Evolutionary conservation across 352 stramenopile species (phyloP), one percentile per base, ranked within the genome.

Genomic region (Pythium sukuiense): DNA sequence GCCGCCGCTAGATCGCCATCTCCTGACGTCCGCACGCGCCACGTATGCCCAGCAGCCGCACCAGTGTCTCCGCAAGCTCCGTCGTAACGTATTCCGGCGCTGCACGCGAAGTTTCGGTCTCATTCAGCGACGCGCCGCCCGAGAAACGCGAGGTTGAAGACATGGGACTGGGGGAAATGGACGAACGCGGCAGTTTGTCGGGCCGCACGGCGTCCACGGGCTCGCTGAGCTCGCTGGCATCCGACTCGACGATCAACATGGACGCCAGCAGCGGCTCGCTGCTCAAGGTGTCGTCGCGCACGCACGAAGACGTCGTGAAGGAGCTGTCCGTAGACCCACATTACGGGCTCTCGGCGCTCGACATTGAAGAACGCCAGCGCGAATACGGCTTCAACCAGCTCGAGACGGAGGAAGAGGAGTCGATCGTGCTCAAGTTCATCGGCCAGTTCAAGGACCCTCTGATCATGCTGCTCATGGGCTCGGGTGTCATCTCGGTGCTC

Each of bases 391-490:
- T 82, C 6, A 94, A 93, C 66, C 78, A 91, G 63, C 68, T 94
- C n/a, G 80, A 76, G 63, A 77, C 61, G 20, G 83, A 90, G 26
- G 83, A 92, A 55, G 79, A 90, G 64, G 87, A 92, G 59, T 93
- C 90, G 24, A 82, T 99, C n/a, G 49, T 97, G 30, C 63, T 82
- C 39, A 97, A 97, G 65, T 98, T 99, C 64, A 32, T 90, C 14
- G 86, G 84, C 32, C 96, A 99, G 79, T 95, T 99, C 71, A 98
- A 99, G 71, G 96, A 99, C 74, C 97, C 97, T 14, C 80, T 99
- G 7, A 99, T 99, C 72, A 65, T 99, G 63, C 89, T 99, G 74
- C 85, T 99, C 35, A 85, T 99, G 61, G 90, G 81, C 14, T 98
- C 90, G 0, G 96, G 95, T 2, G 71, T 80, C 5, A 82, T 99